phyloP scores from a whole-genome alignment of 2,329 filamentous ascomycete genomes.

The Cryphonectria naterciae region DNA sequence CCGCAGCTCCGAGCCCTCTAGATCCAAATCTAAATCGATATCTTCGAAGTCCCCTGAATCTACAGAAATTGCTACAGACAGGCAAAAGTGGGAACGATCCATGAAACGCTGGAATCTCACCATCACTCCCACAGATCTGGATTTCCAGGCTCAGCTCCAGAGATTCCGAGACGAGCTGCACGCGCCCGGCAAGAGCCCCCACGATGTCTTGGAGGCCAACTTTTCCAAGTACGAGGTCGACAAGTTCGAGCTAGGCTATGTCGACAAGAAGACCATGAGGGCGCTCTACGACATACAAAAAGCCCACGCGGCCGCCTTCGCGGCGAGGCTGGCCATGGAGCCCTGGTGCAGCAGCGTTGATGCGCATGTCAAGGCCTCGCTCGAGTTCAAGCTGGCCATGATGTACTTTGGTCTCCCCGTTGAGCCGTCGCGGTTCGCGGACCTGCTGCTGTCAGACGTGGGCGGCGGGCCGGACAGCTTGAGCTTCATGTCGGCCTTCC shows the following conservation, averaged over 20 bases:
- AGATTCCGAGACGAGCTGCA: conserved; percentile 12
- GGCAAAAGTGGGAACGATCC: conserved; percentile 16
- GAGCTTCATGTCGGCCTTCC: conserved; percentile 22
- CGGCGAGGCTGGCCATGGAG: not conserved
- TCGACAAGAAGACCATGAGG: conserved; percentile 14
- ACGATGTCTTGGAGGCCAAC: conserved; percentile 14
- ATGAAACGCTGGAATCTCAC: conserved; percentile 15
- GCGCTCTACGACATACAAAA: conserved; percentile 15
- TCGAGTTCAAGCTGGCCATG: conserved; percentile 50
- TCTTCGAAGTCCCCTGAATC: not conserved
- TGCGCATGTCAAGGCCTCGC: conserved; percentile 1
- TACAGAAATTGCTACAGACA: not conserved
- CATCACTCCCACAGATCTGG: conserved; percentile 10
- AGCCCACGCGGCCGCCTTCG: conserved; percentile 11
- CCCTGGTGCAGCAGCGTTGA: conserved; percentile 2
- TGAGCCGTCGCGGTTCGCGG: conserved; percentile 43
- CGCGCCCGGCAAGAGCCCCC: conserved; percentile 10
- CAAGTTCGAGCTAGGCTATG: conserved; percentile 22
- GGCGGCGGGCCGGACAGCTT: conserved; percentile 18
- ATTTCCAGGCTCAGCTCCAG: not conserved
- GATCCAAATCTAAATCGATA: not conserved
- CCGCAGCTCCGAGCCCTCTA: not conserved
- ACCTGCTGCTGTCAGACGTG: conserved; percentile 18
- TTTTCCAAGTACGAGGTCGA: conserved; percentile 19
- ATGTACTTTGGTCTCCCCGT: conserved; percentile 53